phyloP scores from a whole-genome alignment of 73 alveolate genomes.

The Paramecium sexaurelia region DNA sequence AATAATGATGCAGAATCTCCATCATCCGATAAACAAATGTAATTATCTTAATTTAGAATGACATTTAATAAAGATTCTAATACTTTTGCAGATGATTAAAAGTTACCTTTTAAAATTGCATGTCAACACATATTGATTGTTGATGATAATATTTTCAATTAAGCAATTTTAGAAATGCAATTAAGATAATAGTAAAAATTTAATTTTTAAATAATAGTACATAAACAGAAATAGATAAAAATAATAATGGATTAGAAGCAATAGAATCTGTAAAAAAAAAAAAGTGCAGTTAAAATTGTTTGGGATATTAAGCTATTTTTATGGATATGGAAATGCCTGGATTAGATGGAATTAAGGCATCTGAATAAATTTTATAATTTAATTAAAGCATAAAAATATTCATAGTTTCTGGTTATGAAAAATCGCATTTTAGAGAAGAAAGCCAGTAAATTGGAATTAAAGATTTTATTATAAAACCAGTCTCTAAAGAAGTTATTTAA shows the following conservation, averaged over 20 bases:
- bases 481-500: neutral
- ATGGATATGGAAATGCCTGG: slow-evolving; percentile 60
- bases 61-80: neutral
- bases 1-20: neutral
- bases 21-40: neutral
- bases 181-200: neutral
- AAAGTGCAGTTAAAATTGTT: neutral
- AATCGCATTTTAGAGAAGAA: neutral
- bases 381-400: neutral
- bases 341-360: slow-evolving; percentile 9
- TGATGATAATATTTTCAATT: slow-evolving; percentile 10
- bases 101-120: neutral
- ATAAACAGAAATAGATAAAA: neutral
- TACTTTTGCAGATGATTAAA: neutral
- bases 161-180: neutral
- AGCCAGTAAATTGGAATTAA: neutral
- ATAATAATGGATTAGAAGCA: neutral
- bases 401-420: slow-evolving; percentile 37
- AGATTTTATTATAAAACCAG: slow-evolving; percentile 10
- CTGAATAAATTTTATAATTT: neutral
- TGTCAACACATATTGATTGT: neutral
- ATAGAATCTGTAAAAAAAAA: neutral
- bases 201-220: neutral
- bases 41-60: neutral
- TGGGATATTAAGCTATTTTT: slow-evolving; percentile 15